Conservation (phyloP, 1,284 basidiomycete genomes). For the Boletus sp. region DNA sequence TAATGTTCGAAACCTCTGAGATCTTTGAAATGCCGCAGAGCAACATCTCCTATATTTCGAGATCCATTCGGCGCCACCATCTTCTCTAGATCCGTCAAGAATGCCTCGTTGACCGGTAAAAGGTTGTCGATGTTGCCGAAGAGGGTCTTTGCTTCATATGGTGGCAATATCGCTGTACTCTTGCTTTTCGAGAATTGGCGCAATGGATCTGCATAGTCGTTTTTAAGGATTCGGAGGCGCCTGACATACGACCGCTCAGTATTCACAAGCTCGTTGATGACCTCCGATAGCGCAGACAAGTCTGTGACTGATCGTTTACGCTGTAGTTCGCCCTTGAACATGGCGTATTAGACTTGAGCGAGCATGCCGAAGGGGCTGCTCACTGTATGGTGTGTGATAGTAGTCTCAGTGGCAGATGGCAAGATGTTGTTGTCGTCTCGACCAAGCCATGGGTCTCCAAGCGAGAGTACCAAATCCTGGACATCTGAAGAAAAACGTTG, state of each 20-base stretch:
- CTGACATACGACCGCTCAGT: slow-evolving; percentile 79
- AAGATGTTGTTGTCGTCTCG: slow-evolving; percentile 41
- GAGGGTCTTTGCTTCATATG: slow-evolving; percentile 87
- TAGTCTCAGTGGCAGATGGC: slow-evolving; percentile 37
- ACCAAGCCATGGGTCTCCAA: slow-evolving; percentile 59
- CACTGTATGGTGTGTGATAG: slow-evolving; percentile 40
- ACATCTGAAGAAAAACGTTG: slow-evolving; percentile 49
- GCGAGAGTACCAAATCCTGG: slow-evolving; percentile 70
- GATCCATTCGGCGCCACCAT: slow-evolving; percentile 61
- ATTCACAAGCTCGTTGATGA: slow-evolving; percentile 71
- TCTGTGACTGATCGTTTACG: slow-evolving; percentile 59
- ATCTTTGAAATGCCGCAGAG: slow-evolving; percentile 80
- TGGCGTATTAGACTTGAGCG: slow-evolving; percentile 11
- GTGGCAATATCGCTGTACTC: slow-evolving; percentile 80
- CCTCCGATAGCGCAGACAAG: slow-evolving; percentile 58
- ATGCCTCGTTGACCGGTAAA: slow-evolving; percentile 82
- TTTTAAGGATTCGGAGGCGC: slow-evolving; percentile 69
- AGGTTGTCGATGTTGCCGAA: slow-evolving; percentile 94
- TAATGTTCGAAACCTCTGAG: slow-evolving; percentile 85
- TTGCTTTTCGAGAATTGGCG: slow-evolving; percentile 81
- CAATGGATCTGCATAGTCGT: slow-evolving; percentile 86
- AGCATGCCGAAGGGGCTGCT: slow-evolving; percentile 27
- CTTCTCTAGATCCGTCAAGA: slow-evolving; percentile 80
- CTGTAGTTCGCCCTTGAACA: slow-evolving; percentile 39
- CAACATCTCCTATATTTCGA: slow-evolving; percentile 75